These are phyloP conservation scores for Blastobotrys buckinghamii DNA, from an alignment of 1,139 yeast genomes.

Conservation along the genomic window DNA sequence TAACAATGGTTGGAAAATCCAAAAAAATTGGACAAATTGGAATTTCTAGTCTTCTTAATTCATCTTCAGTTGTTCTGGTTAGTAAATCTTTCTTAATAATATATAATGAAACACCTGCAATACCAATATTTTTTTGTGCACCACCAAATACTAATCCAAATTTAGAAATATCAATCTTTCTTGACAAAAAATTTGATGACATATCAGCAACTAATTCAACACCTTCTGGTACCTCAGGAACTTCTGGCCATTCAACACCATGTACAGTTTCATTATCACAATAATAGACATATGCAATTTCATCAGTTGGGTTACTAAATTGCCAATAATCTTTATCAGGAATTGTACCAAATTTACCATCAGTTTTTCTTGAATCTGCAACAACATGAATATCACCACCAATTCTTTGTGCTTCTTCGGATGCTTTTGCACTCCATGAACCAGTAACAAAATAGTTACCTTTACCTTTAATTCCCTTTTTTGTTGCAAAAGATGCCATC, in stretches of 20 bases:
- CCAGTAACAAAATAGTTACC: conserved; percentile 92
- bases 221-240: conserved; percentile 51
- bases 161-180: conserved; percentile 70
- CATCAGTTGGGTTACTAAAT: conserved; percentile 36
- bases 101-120: conserved; percentile 90
- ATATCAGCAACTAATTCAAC: conserved; percentile 87
- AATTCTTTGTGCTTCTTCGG: conserved; percentile 70
- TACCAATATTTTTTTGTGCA: conserved; percentile 94
- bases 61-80: conserved; percentile 59
- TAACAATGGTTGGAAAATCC: conserved; percentile 79
- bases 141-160: conserved; percentile 84
- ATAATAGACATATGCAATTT: conserved; percentile 77
- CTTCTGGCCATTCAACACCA: conserved; percentile 74
- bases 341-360: conserved; percentile 58
- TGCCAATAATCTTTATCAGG: conserved; percentile 66
- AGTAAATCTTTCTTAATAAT: conserved; percentile 77
- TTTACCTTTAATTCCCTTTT: conserved; percentile 56
- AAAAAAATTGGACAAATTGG: conserved; percentile 86
- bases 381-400: conserved; percentile 73
- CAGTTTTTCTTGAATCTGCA: conserved; percentile 52
- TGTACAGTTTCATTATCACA: conserved; percentile 97
- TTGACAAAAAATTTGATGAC: conserved; percentile 88
- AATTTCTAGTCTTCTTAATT: conserved; percentile 50
- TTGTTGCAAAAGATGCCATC: conserved; percentile 65
- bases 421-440: conserved; percentile 84